These are phyloP conservation scores for Botrytis sinoallii DNA, from an alignment of 2,329 filamentous ascomycete genomes.

Conservation along the genomic window DNA sequence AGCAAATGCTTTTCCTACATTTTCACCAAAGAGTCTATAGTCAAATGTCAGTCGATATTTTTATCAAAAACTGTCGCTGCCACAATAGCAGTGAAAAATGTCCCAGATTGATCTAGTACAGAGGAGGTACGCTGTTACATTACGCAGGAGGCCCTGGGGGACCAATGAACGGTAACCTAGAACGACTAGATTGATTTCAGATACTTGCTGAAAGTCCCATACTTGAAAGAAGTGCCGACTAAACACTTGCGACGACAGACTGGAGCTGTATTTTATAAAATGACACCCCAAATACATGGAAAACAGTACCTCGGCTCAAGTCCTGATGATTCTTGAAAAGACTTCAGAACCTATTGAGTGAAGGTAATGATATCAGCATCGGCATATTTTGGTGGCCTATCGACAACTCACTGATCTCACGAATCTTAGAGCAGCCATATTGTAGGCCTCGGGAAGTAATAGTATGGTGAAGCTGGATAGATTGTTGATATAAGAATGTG, in stretches of 20 bases:
- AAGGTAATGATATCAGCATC: slow-evolving; percentile 24
- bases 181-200: neutral
- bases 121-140: neutral
- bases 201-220: neutral
- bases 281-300: neutral
- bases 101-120: neutral
- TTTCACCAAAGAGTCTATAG: slow-evolving; percentile 38
- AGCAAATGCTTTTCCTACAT: slow-evolving; percentile 28
- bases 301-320: slow-evolving; percentile 74
- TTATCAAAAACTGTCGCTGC: no score
- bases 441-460: slow-evolving; percentile 20
- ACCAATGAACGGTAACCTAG: neutral
- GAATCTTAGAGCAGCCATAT: slow-evolving; percentile 57
- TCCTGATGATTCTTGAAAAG: slow-evolving; percentile 73
- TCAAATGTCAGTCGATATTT: slow-evolving; percentile 14
- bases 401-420: slow-evolving; percentile 56
- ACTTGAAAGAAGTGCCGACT: neutral
- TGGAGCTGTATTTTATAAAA: neutral
- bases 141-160: neutral
- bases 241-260: neutral
- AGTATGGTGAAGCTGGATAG: neutral
- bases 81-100: neutral
- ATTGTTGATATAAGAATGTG: slow-evolving; percentile 13
- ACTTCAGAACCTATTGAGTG: slow-evolving; percentile 70
- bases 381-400: neutral